Evolutionary conservation across 179 eudicot species (phyloP).

Genomic region (Silene noctiflora): DNA sequence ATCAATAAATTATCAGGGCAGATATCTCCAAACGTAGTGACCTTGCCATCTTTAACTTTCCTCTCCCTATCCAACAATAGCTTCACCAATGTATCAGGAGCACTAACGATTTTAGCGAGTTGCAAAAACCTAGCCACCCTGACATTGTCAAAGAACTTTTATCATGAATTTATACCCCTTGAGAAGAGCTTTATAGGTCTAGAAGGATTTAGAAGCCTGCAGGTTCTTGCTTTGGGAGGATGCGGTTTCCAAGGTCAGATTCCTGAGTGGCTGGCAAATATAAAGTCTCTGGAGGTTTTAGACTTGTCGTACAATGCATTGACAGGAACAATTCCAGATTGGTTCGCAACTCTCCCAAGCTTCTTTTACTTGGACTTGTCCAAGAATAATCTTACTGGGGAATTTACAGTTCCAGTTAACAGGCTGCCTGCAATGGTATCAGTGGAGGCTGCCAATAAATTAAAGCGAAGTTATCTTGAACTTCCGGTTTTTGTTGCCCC

Average conservation of each 20-base stretch:
- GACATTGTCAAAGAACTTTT: constrained; percentile 63
- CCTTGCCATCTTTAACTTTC: constrained; percentile 62
- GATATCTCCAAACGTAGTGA: constrained; percentile 42
- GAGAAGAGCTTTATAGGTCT: constrained; percentile 31
- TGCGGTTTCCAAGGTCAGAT: constrained; percentile 55
- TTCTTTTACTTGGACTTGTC: constrained; percentile 84
- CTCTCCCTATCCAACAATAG: constrained; percentile 73
- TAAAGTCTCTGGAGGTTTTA: constrained; percentile 59
- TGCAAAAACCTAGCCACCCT: constrained; percentile 60
- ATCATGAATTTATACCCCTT: constrained; percentile 48
- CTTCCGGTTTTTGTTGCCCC: constrained; percentile 81
- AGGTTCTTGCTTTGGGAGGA: constrained; percentile 72
- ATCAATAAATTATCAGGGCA: constrained; percentile 54
- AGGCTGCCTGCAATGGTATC: constrained; percentile 47
- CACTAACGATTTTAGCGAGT: constrained; percentile 44
- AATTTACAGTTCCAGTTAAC: constrained; percentile 49
- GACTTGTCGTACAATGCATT: constrained; percentile 67
- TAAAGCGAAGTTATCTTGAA: constrained; percentile 56
- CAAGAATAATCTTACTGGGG: constrained; percentile 48
- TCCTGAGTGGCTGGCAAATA: constrained; percentile 62
- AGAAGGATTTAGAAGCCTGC: constrained; percentile 47
- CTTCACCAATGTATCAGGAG: constrained; percentile 55
- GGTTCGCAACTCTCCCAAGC: constrained; percentile 58
- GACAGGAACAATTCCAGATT: constrained; percentile 59
- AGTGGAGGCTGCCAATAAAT: constrained; percentile 32